Conservation (phyloP, 257 asterid genomes). For the Solanum boliviense region DNA sequence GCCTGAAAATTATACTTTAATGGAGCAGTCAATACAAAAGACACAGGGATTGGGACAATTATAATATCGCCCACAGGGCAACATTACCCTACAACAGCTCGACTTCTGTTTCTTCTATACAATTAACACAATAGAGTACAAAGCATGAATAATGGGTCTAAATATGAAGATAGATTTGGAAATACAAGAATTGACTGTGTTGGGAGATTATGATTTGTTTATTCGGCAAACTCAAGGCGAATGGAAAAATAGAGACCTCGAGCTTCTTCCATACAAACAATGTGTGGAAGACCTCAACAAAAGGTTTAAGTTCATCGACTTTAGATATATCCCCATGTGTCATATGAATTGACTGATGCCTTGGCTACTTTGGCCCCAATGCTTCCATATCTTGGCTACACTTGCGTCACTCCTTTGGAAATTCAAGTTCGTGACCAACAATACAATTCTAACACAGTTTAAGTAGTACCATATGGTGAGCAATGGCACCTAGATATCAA, state of each 20-base stretch:
- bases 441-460: too few relatives aligned
- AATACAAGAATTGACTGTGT: neutral
- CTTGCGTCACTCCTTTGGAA: neutral
- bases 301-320: neutral
- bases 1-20: too few relatives aligned
- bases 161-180: neutral
- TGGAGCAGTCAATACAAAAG: too few relatives aligned
- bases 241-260: neutral
- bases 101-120: neutral
- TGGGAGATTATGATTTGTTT: neutral
- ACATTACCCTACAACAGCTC: neutral
- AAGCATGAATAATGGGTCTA: neutral
- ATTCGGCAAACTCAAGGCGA: neutral
- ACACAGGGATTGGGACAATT: neutral
- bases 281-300: neutral
- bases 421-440: neutral
- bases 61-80: neutral
- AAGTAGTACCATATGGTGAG: too few relatives aligned
- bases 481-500: too few relatives aligned
- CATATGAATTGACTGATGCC: neutral
- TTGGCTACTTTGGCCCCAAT: neutral
- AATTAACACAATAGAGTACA: neutral
- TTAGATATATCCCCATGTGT: neutral
- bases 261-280: neutral
- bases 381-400: neutral